Evolutionary conservation across 1,139 yeast genomes (phyloP), one percentile per base, ranked within the genome.

Genomic region (Debaryomycetaceae sp.): DNA sequence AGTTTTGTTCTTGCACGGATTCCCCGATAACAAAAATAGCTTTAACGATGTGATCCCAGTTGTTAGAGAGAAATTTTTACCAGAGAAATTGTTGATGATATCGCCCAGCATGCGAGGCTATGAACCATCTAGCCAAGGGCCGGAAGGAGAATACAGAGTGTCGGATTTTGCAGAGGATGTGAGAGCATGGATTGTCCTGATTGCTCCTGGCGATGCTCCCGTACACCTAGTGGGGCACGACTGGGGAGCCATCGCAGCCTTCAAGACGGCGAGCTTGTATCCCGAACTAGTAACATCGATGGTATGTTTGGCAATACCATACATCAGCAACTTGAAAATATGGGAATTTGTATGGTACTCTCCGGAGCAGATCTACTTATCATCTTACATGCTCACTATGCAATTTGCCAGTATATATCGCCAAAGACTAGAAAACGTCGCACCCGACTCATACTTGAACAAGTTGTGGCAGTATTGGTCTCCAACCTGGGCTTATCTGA

Each of bases 201-300:
- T 62, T 29, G 50, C 52, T 34, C 53, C 56, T 1, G 43, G 39
- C 16, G 44, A 47, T 9, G 33, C 41, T 6, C 69, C 71, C 2
- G 66, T 70, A 5, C 73, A 70, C 46, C 45, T 71, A 30, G 54
- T 71, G 16, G 75, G 75, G 6, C 77, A 71, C 46, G 77, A 71
- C 50, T 71, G 77, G 77, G 77, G 77, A 19, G 75, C 77, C 2
- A 52, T 68, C 18, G 54, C 61, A 26, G 50, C 67, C 9, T 70
- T 59, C 50, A 66, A 67, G 45, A 53, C 69, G 2, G 70, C 74
- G 2, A 53, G 56, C 31, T 38, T 61, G 41, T 69, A 58, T 41
- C 76, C 76, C 0, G 67, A 67, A 7, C 44, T 59, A 39, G 48
- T 71, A 17, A 53, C 67, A 2, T 63, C 70, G n/a, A 55, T 62